These are phyloP conservation scores for Petunia axillaris DNA, from an alignment of 257 asterid genomes.

Conservation along the genomic window DNA sequence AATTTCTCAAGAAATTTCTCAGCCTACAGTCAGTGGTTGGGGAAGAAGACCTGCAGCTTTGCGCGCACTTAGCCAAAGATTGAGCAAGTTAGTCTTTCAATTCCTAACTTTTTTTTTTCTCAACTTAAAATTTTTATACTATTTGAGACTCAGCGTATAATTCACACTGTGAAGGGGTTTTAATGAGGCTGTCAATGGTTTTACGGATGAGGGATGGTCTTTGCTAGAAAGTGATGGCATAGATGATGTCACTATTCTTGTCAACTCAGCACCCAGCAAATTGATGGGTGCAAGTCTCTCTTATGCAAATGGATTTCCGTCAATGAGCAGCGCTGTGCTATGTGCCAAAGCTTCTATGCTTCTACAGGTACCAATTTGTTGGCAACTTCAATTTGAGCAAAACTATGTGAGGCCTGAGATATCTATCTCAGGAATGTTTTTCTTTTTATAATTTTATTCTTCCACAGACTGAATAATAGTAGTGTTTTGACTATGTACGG, in stretches of 20 bases:
- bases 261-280: conserved; percentile 79
- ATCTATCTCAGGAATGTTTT: not conserved
- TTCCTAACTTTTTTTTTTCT: conserved; percentile 13
- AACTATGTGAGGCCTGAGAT: not conserved
- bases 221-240: conserved; percentile 83
- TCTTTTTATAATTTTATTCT: not conserved
- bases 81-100: conserved; percentile 64
- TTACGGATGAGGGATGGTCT: conserved; percentile 96
- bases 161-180: conserved; percentile 66
- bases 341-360: conserved; percentile 98
- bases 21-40: conserved; percentile 85
- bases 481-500: not conserved
- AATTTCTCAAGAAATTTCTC: conserved; percentile 84
- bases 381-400: not conserved
- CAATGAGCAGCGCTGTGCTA: conserved; percentile 72
- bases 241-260: conserved; percentile 91
- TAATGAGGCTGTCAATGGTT: conserved; percentile 96
- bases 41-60: conserved; percentile 95
- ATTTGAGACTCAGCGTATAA: conserved; percentile 14
- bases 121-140: not conserved
- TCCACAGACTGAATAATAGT: not conserved
- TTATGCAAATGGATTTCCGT: conserved; percentile 75
- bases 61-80: conserved; percentile 92
- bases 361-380: conserved; percentile 62
- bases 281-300: conserved; percentile 67